Evolutionary conservation across 2,329 filamentous ascomycete genomes (phyloP).

Genomic region (Trichoderma atrobrunneum): DNA sequence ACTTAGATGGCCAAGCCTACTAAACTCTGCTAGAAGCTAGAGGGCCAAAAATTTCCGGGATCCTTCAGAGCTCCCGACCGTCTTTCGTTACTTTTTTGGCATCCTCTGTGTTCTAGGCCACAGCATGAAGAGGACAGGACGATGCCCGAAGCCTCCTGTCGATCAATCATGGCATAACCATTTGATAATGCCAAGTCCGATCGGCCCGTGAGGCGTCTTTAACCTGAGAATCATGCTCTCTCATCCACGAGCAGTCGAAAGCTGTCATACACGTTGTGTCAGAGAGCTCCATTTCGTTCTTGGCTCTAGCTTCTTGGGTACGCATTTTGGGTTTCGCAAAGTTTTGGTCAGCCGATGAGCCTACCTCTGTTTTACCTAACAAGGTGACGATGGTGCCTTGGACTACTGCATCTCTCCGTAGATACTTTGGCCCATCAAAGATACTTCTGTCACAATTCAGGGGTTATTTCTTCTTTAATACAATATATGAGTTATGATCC

Average conservation of each 20-base stretch:
- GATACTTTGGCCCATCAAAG: background rate
- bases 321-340: background rate
- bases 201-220: background rate
- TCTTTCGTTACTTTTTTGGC: background rate
- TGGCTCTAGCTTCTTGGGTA: background rate
- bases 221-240: background rate
- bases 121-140: background rate
- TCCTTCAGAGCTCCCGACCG: background rate
- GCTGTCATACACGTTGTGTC: background rate
- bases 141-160: conserved; percentile 7
- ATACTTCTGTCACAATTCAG: background rate
- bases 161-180: background rate
- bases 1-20: conserved; percentile 1
- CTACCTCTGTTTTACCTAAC: background rate
- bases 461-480: background rate
- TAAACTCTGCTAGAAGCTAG: background rate
- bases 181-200: conserved; percentile 14
- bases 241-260: background rate
- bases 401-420: background rate
- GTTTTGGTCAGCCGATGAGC: background rate
- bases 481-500: background rate
- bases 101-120: background rate
- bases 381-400: background rate
- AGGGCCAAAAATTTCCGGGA: background rate
- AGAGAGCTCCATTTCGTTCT: background rate